Evolutionary conservation across 257 asterid genomes (phyloP).

Genomic region (Lycium ferocissimum): DNA sequence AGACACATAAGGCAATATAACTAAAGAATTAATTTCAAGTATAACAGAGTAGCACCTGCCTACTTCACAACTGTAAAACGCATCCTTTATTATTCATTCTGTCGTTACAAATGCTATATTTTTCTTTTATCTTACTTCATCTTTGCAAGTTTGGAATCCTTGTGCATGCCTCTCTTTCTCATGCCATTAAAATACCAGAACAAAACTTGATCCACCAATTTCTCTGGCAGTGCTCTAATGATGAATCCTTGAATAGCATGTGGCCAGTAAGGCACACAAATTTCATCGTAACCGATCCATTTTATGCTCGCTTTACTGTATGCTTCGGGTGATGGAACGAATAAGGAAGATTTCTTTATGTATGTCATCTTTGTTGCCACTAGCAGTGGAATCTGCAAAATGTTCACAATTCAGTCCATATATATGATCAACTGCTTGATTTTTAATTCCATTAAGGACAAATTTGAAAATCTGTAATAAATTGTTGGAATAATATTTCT

Average conservation of each 20-base stretch:
- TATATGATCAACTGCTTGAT: too few relatives aligned
- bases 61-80: too few relatives aligned
- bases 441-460: too few relatives aligned
- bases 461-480: too few relatives aligned
- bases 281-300: conserved; percentile 32
- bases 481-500: too few relatives aligned
- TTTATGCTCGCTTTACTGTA: conserved; percentile 24
- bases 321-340: conserved; percentile 33
- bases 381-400: conserved; percentile 32
- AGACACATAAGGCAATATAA: too few relatives aligned
- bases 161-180: conserved; percentile 31
- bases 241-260: conserved; percentile 32
- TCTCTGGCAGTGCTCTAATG: conserved; percentile 13
- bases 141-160: conserved; percentile 7
- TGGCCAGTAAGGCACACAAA: conserved; percentile 37
- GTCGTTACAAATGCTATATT: too few relatives aligned
- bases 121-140: too few relatives aligned
- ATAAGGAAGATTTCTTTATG: conserved; percentile 30
- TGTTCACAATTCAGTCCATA: too few relatives aligned
- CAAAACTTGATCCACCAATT: conserved; percentile 17
- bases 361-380: conserved; percentile 41
- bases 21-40: too few relatives aligned
- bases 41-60: too few relatives aligned
- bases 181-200: conserved; percentile 15
- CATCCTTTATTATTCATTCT: too few relatives aligned